Evolutionary conservation across 768 basidiomycete genomes (phyloP).

Genomic region (Leccinum truebloodii): DNA sequence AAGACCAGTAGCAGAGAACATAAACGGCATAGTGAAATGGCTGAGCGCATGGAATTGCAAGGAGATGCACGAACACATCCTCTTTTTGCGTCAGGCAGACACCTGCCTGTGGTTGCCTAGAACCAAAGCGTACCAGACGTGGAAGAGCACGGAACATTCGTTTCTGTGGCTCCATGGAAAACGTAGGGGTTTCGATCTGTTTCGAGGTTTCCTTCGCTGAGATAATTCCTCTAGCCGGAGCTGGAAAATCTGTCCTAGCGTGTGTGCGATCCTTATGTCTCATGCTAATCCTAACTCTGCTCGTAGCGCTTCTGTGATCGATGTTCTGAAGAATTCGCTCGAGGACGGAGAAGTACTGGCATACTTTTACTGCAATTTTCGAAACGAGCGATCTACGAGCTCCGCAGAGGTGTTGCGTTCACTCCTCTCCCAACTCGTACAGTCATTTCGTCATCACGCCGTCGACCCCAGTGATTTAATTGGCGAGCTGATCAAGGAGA

Average conservation of each 20-base stretch:
- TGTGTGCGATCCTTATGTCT: background rate
- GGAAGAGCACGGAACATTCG: slow-evolving; percentile 1
- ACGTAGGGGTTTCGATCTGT: background rate
- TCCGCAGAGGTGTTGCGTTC: slow-evolving; percentile 17
- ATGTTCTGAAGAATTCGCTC: background rate
- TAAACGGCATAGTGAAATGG: slow-evolving; percentile 6
- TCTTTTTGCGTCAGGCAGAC: background rate
- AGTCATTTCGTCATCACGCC: background rate
- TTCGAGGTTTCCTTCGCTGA: background rate
- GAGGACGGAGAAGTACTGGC: slow-evolving; percentile 4
- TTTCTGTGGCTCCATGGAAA: slow-evolving; percentile 20
- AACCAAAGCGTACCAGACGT: background rate
- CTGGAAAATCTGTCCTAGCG: slow-evolving; percentile 20
- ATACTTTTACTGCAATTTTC: slow-evolving; percentile 27
- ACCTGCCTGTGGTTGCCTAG: slow-evolving; percentile 17
- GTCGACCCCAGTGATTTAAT: background rate
- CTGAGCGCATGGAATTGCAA: slow-evolving; percentile 7
- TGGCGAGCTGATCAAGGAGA: slow-evolving; percentile 1
- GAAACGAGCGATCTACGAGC: slow-evolving; percentile 9
- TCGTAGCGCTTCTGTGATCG: slow-evolving; percentile 18
- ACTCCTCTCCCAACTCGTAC: slow-evolving; percentile 17
- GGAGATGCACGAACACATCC: background rate
- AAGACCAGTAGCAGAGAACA: background rate
- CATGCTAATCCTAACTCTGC: background rate
- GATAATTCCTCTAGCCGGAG: slow-evolving; percentile 2